These are phyloP conservation scores for Cucurbita argyrosperma DNA, from an alignment of 306 rosid genomes.

Conservation along the genomic window DNA sequence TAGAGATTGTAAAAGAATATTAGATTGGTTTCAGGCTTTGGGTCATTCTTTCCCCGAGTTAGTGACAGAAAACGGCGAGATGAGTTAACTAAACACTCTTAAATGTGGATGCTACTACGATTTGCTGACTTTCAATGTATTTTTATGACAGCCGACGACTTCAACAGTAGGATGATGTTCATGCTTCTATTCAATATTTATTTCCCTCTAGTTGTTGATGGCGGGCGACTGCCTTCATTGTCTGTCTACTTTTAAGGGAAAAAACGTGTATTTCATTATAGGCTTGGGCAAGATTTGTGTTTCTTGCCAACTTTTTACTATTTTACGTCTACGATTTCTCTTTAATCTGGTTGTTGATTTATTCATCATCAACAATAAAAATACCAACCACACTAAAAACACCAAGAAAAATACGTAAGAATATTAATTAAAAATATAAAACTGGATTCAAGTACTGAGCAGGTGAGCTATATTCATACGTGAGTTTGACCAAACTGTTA, in stretches of 20 bases:
- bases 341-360: neutral
- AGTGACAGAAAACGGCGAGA: conserved; percentile 1
- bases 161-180: neutral
- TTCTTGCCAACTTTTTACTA: neutral
- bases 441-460: neutral
- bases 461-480: neutral
- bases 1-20: neutral
- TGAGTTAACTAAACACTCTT: neutral
- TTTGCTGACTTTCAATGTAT: neutral
- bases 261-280: too few relatives aligned
- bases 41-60: neutral
- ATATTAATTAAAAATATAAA: neutral
- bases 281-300: too few relatives aligned
- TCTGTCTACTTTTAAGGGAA: too few relatives aligned
- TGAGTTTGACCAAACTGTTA: neutral
- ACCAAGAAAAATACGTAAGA: neutral
- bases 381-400: neutral
- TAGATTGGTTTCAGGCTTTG: conserved; percentile 1
- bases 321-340: neutral
- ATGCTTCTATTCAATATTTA: conserved; percentile 1
- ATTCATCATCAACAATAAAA: neutral
- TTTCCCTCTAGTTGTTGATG: neutral
- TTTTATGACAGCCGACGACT: neutral
- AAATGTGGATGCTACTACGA: neutral
- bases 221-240: too few relatives aligned